Conservation (phyloP, 2,329 filamentous ascomycete species). For the Hymenoscyphus occultus region DNA sequence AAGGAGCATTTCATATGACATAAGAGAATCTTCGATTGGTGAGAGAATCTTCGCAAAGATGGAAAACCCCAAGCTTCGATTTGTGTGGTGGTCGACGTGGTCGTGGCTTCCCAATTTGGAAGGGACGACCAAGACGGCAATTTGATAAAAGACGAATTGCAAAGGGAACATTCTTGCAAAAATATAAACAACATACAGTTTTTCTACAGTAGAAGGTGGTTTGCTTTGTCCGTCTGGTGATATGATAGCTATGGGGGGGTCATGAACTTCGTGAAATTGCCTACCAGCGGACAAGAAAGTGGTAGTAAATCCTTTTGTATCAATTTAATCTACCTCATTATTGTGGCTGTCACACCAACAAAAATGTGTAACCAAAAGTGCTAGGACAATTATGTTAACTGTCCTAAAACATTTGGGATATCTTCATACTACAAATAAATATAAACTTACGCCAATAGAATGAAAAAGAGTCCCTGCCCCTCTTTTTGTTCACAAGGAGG, state of each 20-base stretch:
- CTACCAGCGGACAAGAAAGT: too few relatives aligned
- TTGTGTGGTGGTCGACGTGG: neutral
- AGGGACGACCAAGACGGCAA: neutral
- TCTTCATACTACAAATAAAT: too few relatives aligned
- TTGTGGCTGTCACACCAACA: too few relatives aligned
- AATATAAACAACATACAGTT: neutral
- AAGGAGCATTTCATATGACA: neutral
- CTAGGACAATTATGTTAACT: too few relatives aligned
- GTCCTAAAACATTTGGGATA: too few relatives aligned
- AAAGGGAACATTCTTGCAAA: neutral
- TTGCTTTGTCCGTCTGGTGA: neutral
- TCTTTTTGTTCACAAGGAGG: neutral
- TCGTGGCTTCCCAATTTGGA: neutral
- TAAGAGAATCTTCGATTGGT: neutral
- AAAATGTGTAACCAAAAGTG: too few relatives aligned
- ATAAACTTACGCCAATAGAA: too few relatives aligned
- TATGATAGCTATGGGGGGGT: neutral
- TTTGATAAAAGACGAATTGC: neutral
- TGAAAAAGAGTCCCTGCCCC: too few relatives aligned
- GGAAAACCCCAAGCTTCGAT: neutral
- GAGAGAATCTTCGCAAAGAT: neutral
- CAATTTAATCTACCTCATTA: too few relatives aligned
- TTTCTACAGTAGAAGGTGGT: neutral
- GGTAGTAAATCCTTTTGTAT: too few relatives aligned
- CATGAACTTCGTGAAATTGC: too few relatives aligned